phyloP scores from a whole-genome alignment of 352 stramenopile species.

The Aphanomyces euteiches region DNA sequence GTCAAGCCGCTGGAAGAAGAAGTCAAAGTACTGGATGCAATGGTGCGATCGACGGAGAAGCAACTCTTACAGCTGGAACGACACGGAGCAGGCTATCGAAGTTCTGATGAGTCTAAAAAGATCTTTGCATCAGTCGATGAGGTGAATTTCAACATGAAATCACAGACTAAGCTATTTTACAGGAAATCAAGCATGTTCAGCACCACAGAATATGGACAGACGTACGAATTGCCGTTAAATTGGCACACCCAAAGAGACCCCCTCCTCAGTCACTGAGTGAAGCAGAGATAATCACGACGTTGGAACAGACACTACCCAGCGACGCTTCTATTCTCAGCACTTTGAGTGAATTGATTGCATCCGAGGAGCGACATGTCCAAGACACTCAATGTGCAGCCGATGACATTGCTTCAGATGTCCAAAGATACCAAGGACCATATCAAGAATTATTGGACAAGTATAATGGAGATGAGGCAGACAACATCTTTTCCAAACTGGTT shows the following conservation, averaged over 20 bases:
- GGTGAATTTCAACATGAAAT: background rate
- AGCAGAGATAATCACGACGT: background rate
- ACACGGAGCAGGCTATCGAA: background rate
- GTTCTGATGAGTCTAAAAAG: background rate
- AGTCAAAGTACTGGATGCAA: slow-evolving; percentile 11
- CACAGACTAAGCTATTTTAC: background rate
- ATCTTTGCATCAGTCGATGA: slow-evolving; percentile 10
- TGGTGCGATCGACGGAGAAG: slow-evolving; percentile 4
- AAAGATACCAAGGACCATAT: slow-evolving; percentile 19
- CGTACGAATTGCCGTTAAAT: slow-evolving; percentile 13
- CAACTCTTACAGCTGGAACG: slow-evolving; percentile 22
- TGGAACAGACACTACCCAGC: background rate
- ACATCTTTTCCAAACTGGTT: slow-evolving; percentile 13
- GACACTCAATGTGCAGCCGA: background rate
- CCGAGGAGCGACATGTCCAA: background rate
- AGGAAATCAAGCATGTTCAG: slow-evolving; percentile 10
- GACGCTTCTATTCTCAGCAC: background rate
- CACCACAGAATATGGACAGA: slow-evolving; percentile 10
- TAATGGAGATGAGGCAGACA: background rate
- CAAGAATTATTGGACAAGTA: slow-evolving; percentile 3
- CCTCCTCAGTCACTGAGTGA: background rate
- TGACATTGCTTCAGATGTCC: background rate
- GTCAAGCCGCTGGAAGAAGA: slow-evolving; percentile 7
- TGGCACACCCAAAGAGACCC: background rate
- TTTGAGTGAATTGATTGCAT: background rate